Evolutionary conservation across 176 grass and related monocot genomes (phyloP), one percentile per base, ranked within the genome.

Genomic region (Cymbopogon citratus): DNA sequence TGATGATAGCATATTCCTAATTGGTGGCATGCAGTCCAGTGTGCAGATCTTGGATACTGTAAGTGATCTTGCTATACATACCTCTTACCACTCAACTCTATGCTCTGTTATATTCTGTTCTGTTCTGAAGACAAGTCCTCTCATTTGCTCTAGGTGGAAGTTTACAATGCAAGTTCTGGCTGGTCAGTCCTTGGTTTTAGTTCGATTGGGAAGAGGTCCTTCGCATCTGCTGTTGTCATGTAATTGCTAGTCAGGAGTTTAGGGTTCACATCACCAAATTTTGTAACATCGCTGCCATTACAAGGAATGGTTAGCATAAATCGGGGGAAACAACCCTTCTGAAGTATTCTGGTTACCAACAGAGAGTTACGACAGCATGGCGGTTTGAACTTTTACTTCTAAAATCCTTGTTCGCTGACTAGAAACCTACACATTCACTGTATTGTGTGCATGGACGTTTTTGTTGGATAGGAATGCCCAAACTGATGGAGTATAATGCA

Each of bases 151-250:
- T 19, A 97, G 94, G 88, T 97, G 84, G 91, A 97, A 79, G 89
- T 83, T 66, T 97, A 87, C 80, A 86, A 69, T 33, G 81, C 75
- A 57, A 87, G 59, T 39, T 86, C 57, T 0, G 82, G 90, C 16
- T 98, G 95, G 95, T 84, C 73, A 60, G 67, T 71, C 15, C 68
- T 56, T 51, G 45, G 40, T 74, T 88, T 81, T 44, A 80, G 34
- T 76, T 81, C 92, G 61, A 76, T 98, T 62, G 90, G 90, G 86
- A 91, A 89, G 85, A 92, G 92, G 66, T 91, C 84, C 73, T 98
- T 94, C 31, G 63, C 91, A 2, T 92, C 92, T 41, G 90, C 95
- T 7, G 67, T 86, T 75, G 81, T 85, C 56, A 49, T 94, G 12
- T 91, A 78, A 56, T 81, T 63, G 18, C 13, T 70, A 54, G 19